Evolutionary conservation across 1,284 basidiomycete genomes (phyloP).

Genomic region (Leccinum subrobustum): DNA sequence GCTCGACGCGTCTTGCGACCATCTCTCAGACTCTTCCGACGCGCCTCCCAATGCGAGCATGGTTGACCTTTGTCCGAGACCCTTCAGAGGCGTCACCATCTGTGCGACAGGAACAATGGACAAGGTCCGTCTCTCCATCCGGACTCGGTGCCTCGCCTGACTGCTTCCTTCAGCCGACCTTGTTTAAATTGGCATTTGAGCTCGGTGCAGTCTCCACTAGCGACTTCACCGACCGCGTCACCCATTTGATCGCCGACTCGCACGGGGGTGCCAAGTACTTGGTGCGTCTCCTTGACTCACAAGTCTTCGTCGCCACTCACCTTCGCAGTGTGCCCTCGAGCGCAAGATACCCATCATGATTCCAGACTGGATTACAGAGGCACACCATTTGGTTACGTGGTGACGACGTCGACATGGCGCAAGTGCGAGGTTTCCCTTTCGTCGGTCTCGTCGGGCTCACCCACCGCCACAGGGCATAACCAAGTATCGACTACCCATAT

Average conservation of each 20-base stretch:
- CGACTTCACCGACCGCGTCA: slow-evolving; percentile 77
- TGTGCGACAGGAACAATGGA: slow-evolving; percentile 74
- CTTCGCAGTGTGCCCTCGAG: slow-evolving; percentile 65
- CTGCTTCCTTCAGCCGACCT: slow-evolving; percentile 44
- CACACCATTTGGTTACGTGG: slow-evolving; percentile 70
- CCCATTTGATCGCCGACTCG: slow-evolving; percentile 70
- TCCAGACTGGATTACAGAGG: slow-evolving; percentile 69
- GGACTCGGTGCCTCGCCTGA: neutral
- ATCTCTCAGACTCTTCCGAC: slow-evolving; percentile 25
- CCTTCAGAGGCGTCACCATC: slow-evolving; percentile 61
- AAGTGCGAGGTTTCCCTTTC: slow-evolving; percentile 32
- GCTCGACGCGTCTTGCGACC: slow-evolving; percentile 17
- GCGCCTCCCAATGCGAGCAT: slow-evolving; percentile 37
- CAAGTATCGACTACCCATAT: slow-evolving; percentile 61
- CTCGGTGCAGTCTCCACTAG: slow-evolving; percentile 66
- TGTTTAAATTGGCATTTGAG: slow-evolving; percentile 73
- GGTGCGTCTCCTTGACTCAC: slow-evolving; percentile 36
- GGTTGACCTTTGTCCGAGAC: slow-evolving; percentile 58
- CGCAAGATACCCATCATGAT: slow-evolving; percentile 71
- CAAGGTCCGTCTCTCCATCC: slow-evolving; percentile 45
- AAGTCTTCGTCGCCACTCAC: slow-evolving; percentile 5
- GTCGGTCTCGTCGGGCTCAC: slow-evolving; percentile 25
- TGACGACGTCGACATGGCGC: slow-evolving; percentile 64
- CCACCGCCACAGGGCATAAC: slow-evolving; percentile 44
- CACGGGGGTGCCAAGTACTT: slow-evolving; percentile 79